Evolutionary conservation across 805 yeast genomes (phyloP).

Genomic region (Hagleromyces aurorensis): DNA sequence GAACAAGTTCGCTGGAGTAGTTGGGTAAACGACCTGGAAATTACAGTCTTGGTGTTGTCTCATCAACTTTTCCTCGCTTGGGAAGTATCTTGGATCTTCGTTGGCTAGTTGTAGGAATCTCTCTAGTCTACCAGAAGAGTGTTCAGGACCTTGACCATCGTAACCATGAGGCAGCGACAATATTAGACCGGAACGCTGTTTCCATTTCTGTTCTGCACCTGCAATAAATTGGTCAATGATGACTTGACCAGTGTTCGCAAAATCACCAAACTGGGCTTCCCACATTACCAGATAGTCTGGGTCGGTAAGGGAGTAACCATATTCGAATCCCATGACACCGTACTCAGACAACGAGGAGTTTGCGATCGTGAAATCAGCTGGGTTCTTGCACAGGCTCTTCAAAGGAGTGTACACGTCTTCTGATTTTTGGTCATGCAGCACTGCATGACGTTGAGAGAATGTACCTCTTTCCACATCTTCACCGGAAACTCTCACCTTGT

Average conservation of each 20-base stretch:
- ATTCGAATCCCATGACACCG: slow-evolving; percentile 99
- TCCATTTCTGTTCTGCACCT: slow-evolving; percentile 97
- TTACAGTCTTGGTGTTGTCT: slow-evolving; percentile 99
- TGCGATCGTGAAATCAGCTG: slow-evolving; percentile 79
- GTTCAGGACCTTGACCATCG: slow-evolving; percentile 99
- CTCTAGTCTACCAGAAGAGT: slow-evolving; percentile 95
- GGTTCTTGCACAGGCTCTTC: slow-evolving; percentile 67
- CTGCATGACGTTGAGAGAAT: slow-evolving; percentile 98
- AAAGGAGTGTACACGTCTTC: slow-evolving; percentile 83
- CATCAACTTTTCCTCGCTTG: slow-evolving; percentile 76
- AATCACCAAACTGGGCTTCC: slow-evolving; percentile 99
- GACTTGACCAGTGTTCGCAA: slow-evolving; percentile 98
- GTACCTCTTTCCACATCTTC: slow-evolving; percentile 99
- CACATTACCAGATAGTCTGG: slow-evolving; percentile 96
- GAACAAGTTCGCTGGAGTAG: slow-evolving; percentile 95
- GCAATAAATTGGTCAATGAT: slow-evolving; percentile 94
- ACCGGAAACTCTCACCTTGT: slow-evolving; percentile 95
- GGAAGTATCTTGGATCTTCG: slow-evolving; percentile 94
- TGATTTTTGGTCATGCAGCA: slow-evolving; percentile 88
- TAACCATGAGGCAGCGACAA: slow-evolving; percentile 97
- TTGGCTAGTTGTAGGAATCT: slow-evolving; percentile 92
- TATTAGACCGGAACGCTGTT: slow-evolving; percentile 95
- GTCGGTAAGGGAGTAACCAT: slow-evolving; percentile 95
- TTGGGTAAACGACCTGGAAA: slow-evolving; percentile 96
- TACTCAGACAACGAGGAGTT: slow-evolving; percentile 97